Evolutionary conservation across 2,329 filamentous ascomycete species (phyloP).

Genomic region (Thielaviopsis punctulata): DNA sequence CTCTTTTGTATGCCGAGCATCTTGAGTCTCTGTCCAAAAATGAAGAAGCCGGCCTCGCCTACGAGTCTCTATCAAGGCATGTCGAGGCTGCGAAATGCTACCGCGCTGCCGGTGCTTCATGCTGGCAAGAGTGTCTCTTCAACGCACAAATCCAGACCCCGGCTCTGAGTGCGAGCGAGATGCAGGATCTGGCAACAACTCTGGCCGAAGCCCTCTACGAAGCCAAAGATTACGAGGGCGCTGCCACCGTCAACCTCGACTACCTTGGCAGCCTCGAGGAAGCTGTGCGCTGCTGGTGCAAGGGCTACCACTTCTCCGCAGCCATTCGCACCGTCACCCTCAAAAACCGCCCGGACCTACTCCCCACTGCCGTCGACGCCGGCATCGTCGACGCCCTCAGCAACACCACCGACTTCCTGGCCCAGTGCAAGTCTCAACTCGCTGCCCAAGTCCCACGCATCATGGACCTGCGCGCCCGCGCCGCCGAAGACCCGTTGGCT

Average conservation of each 20-base stretch:
- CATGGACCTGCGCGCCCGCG: constrained; percentile 62
- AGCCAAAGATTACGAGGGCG: constrained; percentile 65
- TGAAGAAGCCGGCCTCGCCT: constrained; percentile 76
- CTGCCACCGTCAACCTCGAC: constrained; percentile 65
- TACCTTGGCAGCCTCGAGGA: constrained; percentile 56
- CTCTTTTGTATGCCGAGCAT: constrained; percentile 60
- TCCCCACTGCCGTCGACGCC: constrained; percentile 53
- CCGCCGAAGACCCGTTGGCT: constrained; percentile 66
- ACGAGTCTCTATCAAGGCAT: constrained; percentile 69
- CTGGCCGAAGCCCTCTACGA: constrained; percentile 69
- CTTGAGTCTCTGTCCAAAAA: constrained; percentile 60
- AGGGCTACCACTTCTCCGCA: constrained; percentile 71
- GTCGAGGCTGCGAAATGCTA: constrained; percentile 65
- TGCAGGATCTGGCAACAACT: constrained; percentile 50
- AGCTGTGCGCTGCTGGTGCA: constrained; percentile 66
- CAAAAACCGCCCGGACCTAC: constrained; percentile 40
- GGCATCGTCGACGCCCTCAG: constrained; percentile 69
- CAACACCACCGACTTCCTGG: constrained; percentile 73
- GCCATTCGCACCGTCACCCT: constrained; percentile 63
- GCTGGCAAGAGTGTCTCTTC: constrained; percentile 84
- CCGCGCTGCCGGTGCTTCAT: constrained; percentile 52
- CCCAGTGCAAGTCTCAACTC: constrained; percentile 80
- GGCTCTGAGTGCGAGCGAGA: constrained; percentile 39
- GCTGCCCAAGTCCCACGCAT: constrained; percentile 74
- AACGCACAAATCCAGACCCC: constrained; percentile 51